Percentiles rank a stretch among this genome's conserved stretches.
These are phyloP conservation scores for Hypoxylon perforatum DNA, from an alignment of 495 filamentous ascomycete genomes.

Conservation along the genomic window DNA sequence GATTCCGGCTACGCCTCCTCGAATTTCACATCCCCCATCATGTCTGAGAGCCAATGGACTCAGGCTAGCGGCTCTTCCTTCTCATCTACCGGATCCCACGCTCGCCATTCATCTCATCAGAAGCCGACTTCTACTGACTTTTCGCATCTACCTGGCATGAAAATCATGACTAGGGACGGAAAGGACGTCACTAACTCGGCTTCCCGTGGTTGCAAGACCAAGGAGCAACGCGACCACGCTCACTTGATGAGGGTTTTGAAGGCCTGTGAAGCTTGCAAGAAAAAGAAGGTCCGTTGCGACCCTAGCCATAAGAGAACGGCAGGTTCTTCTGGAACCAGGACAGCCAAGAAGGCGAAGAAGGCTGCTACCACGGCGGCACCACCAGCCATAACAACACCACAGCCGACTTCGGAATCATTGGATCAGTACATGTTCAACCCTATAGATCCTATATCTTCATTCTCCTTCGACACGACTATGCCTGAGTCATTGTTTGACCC, in stretches of 20 bases:
- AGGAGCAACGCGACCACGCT: slow-evolving; percentile 70
- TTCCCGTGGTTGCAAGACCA: slow-evolving; percentile 67
- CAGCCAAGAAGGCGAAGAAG: slow-evolving; percentile 52
- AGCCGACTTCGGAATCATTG: slow-evolving; percentile 25
- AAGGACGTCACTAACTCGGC: slow-evolving; percentile 66
- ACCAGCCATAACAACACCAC: slow-evolving; percentile 34
- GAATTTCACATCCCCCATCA: slow-evolving; percentile 57
- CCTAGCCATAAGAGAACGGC: slow-evolving; percentile 60
- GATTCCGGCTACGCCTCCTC: slow-evolving; percentile 58
- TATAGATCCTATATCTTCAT: neutral
- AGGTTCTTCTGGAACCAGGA: slow-evolving; percentile 51
- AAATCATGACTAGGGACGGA: slow-evolving; percentile 68
- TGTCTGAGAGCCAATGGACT: slow-evolving; percentile 55
- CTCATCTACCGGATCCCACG: slow-evolving; percentile 32
- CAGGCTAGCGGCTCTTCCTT: slow-evolving; percentile 42
- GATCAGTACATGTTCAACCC: slow-evolving; percentile 19
- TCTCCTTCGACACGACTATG: slow-evolving; percentile 27
- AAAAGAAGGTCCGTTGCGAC: slow-evolving; percentile 66
- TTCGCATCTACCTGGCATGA: slow-evolving; percentile 65
- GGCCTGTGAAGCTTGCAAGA: slow-evolving; percentile 65
- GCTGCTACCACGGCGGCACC: slow-evolving; percentile 35
- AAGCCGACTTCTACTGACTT: slow-evolving; percentile 50
- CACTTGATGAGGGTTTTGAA: slow-evolving; percentile 69
- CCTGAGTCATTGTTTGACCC: slow-evolving; percentile 31
- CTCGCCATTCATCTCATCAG: slow-evolving; percentile 36